Evolutionary conservation across 805 yeast genomes (phyloP), one percentile per base, ranked within the genome.

Genomic region (Blastobotrys peoriensis): DNA sequence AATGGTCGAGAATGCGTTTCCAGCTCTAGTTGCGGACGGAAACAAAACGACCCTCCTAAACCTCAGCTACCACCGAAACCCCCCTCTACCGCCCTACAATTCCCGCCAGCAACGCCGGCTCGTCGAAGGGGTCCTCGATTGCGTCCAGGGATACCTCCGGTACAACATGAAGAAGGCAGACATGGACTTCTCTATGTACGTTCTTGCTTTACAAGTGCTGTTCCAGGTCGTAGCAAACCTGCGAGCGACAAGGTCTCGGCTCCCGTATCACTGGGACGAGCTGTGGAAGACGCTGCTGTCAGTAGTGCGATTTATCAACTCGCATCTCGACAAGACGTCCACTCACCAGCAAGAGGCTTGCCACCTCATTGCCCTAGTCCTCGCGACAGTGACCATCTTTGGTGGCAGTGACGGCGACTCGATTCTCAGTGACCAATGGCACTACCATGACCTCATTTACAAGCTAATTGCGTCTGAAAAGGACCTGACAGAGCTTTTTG

Each of bases 251-350:
- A 45, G 46, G 33, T 34, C 42, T 1, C 46, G 57, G 25, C 28
- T 49, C 41, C 43, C 41, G 13, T 68, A 67, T 45, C 60, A 62
- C 47, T 68, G 73, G 73, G 44, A 55, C 6, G 68, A 64, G 39
- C 51, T 68, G 28, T 67, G 70, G 68, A 54, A 51, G 38, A 56
- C 68, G 2, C 36, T 65, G 13, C 43, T 61, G 17, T 52, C 61
- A 9, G 37, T 66, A 5, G 39, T 62, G 6, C 54, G 56, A 38
- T 60, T 59, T 38, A 35, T 60, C 20, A 43, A 49, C 25, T 44
- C 49, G 6, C 57, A 55, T 40, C 53, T 51, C 1, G 49, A 51
- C 5, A 16, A 17, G 5, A 34, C 36, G 5, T 21, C 42, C 8
- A 9, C 30, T 22, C 28, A 4, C 49, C 46, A 55, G 2, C 18